Evolutionary conservation across 371 early-diverging fungal genomes (phyloP).

Genomic region (Phascolomyces articulosus): DNA sequence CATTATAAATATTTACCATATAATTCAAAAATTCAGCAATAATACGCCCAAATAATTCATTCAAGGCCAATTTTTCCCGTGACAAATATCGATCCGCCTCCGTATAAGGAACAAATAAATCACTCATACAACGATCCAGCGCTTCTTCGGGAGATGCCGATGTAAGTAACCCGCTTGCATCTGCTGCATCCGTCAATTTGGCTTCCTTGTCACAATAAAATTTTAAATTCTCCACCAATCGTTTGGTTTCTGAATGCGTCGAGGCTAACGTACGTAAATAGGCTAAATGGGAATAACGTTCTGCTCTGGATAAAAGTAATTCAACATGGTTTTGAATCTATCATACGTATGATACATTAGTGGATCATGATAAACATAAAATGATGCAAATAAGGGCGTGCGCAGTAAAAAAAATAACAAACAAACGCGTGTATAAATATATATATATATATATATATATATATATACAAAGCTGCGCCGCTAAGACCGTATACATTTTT

Average conservation of each 20-base stretch:
- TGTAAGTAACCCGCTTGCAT: slow-evolving; percentile 38
- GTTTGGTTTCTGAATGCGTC: slow-evolving; percentile 76
- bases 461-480: no score
- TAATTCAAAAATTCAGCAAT: slow-evolving; percentile 46
- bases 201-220: slow-evolving; percentile 61
- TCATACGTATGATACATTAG: background rate
- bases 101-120: slow-evolving; percentile 94
- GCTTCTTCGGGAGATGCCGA: slow-evolving; percentile 60
- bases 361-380: background rate
- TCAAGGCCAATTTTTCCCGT: slow-evolving; percentile 70
- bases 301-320: slow-evolving; percentile 70
- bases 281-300: slow-evolving; percentile 68
- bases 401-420: no score
- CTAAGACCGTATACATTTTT: no score
- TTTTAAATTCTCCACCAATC: slow-evolving; percentile 77
- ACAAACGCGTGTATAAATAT: no score
- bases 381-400: background rate
- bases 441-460: no score
- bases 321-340: slow-evolving; percentile 91
- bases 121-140: slow-evolving; percentile 89
- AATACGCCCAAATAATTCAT: slow-evolving; percentile 64
- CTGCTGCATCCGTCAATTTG: slow-evolving; percentile 24
- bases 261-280: slow-evolving; percentile 82
- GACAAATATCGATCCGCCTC: slow-evolving; percentile 86
- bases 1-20: slow-evolving; percentile 32